phyloP scores from a whole-genome alignment of 2,329 filamentous ascomycete genomes.

The Scorias spongiosa region DNA sequence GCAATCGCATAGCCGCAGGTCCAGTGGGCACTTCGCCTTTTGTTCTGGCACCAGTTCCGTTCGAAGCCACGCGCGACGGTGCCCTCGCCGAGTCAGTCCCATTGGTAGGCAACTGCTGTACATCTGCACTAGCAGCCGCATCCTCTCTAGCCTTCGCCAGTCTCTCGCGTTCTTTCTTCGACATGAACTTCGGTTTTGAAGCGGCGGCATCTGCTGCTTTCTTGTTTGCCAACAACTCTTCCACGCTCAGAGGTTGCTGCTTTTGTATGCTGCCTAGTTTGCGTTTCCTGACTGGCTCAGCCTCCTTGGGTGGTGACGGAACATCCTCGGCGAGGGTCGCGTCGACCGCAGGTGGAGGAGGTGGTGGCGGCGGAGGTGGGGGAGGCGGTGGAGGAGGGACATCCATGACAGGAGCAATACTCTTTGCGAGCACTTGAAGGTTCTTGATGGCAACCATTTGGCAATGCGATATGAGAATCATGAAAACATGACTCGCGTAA shows the following conservation, averaged over 20 bases:
- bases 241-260: constrained; percentile 56
- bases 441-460: too few relatives aligned
- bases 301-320: neutral
- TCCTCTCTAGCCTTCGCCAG: neutral
- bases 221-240: constrained; percentile 74
- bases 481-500: too few relatives aligned
- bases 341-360: constrained; percentile 4
- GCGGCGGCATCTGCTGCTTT: constrained; percentile 72
- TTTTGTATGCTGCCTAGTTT: constrained; percentile 35
- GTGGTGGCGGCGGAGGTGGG: constrained; percentile 7
- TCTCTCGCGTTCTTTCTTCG: constrained; percentile 62
- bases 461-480: too few relatives aligned
- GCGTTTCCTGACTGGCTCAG: constrained; percentile 22
- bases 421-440: too few relatives aligned
- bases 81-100: constrained; percentile 2
- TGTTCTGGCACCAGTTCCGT: constrained; percentile 56
- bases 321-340: neutral
- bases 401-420: neutral
- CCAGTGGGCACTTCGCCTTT: constrained; percentile 35
- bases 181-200: constrained; percentile 76
- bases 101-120: constrained; percentile 1
- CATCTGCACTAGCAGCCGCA: neutral
- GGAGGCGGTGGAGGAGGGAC: constrained; percentile 7
- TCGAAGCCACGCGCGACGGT: constrained; percentile 38
- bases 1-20: constrained; percentile 33